Percentiles rank a stretch among this genome's conserved stretches.
These are phyloP conservation scores for Spatholobus suberectus DNA, from an alignment of 306 rosid species.

Conservation along the genomic window DNA sequence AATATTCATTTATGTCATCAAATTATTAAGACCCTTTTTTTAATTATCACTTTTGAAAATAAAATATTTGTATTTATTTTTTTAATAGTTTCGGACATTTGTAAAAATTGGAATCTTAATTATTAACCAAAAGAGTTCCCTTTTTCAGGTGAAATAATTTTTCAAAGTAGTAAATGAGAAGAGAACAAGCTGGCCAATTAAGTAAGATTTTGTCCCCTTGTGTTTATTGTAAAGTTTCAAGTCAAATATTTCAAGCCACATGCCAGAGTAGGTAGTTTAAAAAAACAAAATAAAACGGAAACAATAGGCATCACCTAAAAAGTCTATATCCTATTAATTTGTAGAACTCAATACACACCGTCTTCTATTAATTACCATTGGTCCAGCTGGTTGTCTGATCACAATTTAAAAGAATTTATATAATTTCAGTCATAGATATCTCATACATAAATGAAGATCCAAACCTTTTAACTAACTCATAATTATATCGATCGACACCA, in stretches of 20 bases:
- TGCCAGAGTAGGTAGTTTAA: too few species aligned
- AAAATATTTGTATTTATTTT: too few species aligned
- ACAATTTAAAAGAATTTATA: not conserved
- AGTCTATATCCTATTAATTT: too few species aligned
- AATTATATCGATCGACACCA: not conserved
- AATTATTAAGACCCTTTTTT: too few species aligned
- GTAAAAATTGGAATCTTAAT: not conserved
- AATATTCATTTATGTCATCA: too few species aligned
- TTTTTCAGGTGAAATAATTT: not conserved
- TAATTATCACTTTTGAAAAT: too few species aligned
- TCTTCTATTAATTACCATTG: too few species aligned
- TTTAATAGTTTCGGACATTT: too few species aligned
- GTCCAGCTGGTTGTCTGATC: not conserved
- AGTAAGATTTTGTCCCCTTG: not conserved
- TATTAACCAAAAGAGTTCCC: too few species aligned
- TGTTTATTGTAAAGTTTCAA: not conserved
- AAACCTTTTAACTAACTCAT: constrained; percentile 34
- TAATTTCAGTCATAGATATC: constrained; percentile 11
- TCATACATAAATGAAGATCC: not conserved
- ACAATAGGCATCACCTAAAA: too few species aligned
- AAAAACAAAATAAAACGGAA: too few species aligned
- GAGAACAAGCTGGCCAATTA: not conserved
- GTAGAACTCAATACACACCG: too few species aligned
- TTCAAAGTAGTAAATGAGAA: not conserved
- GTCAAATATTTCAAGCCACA: not conserved